These are phyloP conservation scores for Saccharomycopsis fermentans DNA, from an alignment of 805 yeast genomes.

Conservation along the genomic window DNA sequence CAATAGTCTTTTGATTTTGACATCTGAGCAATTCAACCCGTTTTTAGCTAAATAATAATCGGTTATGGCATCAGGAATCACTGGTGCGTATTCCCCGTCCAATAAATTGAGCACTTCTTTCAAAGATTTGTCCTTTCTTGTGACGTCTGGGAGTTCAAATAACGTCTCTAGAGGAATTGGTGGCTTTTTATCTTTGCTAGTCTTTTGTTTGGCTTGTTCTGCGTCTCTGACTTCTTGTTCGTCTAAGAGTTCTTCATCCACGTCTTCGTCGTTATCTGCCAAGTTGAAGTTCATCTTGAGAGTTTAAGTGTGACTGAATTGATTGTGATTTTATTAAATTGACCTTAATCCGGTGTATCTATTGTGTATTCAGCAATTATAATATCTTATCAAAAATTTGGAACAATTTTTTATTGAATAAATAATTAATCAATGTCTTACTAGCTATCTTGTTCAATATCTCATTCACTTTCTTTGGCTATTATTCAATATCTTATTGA, in stretches of 20 bases:
- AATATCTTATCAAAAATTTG: too few species aligned
- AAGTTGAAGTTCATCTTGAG: constrained; percentile 12
- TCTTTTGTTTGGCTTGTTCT: constrained; percentile 3
- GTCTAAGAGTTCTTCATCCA: constrained; percentile 22
- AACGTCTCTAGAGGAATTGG: constrained; percentile 18
- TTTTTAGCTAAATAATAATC: constrained; percentile 82
- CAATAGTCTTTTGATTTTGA: constrained; percentile 67
- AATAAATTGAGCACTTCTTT: constrained; percentile 77
- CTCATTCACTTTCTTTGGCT: too few species aligned
- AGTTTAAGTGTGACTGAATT: too few species aligned
- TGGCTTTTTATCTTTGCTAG: constrained; percentile 19
- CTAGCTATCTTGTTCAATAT: too few species aligned
- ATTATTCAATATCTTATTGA: too few species aligned
- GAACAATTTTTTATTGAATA: too few species aligned
- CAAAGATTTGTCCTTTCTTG: constrained; percentile 71
- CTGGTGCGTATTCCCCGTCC: constrained; percentile 84
- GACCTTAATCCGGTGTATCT: too few species aligned
- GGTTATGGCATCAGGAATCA: constrained; percentile 93
- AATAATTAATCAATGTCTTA: too few species aligned
- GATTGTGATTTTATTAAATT: too few species aligned
- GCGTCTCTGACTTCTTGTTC: constrained; percentile 18
- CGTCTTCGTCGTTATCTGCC: constrained; percentile 18
- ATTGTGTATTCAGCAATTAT: too few species aligned
- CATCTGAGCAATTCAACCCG: constrained; percentile 75
- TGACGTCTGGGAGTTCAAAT: constrained; percentile 54